Evolutionary conservation across 768 basidiomycete genomes (phyloP).

Genomic region (Tremella fuciformis): DNA sequence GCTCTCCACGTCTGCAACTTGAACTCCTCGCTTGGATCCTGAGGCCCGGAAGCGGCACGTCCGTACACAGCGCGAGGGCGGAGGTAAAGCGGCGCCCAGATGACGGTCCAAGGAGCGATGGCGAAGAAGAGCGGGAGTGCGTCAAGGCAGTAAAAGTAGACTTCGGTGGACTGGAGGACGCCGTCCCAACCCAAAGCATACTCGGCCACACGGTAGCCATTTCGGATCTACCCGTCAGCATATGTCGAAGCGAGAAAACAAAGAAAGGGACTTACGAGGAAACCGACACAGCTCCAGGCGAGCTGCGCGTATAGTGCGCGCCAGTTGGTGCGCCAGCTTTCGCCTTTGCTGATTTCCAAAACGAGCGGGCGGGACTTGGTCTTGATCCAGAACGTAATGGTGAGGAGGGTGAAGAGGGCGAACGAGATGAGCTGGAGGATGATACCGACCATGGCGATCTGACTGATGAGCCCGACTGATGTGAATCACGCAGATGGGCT

Average conservation of each 20-base stretch:
- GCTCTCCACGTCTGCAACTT: too few species aligned
- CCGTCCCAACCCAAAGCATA: constrained; percentile 64
- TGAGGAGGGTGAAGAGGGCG: constrained; percentile 56
- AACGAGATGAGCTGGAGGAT: constrained; percentile 59
- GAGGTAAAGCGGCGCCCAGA: constrained; percentile 61
- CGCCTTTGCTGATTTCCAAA: too few species aligned
- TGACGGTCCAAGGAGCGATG: constrained; percentile 59
- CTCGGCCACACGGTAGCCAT: constrained; percentile 62
- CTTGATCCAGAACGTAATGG: constrained; percentile 36
- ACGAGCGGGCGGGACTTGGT: background rate
- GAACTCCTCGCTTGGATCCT: too few species aligned
- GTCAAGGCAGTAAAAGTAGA: constrained; percentile 66
- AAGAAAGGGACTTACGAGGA: too few species aligned
- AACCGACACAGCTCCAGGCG: too few species aligned
- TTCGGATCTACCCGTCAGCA: constrained; percentile 56
- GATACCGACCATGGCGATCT: constrained; percentile 5
- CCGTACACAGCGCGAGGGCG: too few species aligned
- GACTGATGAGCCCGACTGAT: background rate
- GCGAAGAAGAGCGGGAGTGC: constrained; percentile 66
- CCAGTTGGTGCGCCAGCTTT: too few species aligned
- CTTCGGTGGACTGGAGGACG: constrained; percentile 60
- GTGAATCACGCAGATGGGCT: too few species aligned
- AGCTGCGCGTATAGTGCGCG: too few species aligned
- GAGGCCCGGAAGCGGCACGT: too few species aligned
- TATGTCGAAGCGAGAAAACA: too few species aligned